Evolutionary conservation across 129 eudicot species (phyloP).

Genomic region (Artemisia argyi): DNA sequence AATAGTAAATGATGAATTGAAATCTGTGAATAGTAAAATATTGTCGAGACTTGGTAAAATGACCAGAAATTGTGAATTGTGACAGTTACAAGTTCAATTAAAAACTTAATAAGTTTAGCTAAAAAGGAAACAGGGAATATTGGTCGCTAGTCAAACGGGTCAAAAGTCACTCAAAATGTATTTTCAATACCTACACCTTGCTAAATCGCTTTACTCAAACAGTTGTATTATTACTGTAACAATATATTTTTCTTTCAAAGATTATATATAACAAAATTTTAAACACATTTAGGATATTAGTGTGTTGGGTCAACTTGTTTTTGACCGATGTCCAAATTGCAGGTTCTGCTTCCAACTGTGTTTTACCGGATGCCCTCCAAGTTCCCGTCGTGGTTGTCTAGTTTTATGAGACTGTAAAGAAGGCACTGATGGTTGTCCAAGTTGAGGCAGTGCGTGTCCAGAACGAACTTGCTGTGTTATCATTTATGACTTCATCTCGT

Average conservation of each 20-base stretch:
- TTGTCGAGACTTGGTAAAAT: too few species aligned
- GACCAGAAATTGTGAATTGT: too few species aligned
- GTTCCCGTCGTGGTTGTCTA: slow-evolving; percentile 43
- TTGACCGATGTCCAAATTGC: not conserved
- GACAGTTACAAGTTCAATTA: too few species aligned
- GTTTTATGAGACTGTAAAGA: too few species aligned
- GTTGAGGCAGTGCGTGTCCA: too few species aligned
- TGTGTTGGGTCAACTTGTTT: not conserved
- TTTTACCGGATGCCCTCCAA: slow-evolving; percentile 63
- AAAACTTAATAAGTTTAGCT: not conserved
- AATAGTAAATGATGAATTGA: too few species aligned
- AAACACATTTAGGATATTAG: not conserved
- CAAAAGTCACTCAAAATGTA: not conserved
- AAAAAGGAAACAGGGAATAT: not conserved
- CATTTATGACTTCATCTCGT: slow-evolving; percentile 19
- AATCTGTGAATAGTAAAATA: too few species aligned
- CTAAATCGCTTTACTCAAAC: not conserved
- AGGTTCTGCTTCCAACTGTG: slow-evolving; percentile 61
- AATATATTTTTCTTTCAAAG: not conserved
- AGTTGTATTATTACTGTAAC: not conserved
- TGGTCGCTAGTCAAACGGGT: not conserved
- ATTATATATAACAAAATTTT: not conserved
- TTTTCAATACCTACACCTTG: not conserved
- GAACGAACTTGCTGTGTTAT: too few species aligned
- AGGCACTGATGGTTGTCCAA: too few species aligned